A percentile compares a stretch with the other conserved stretches of the same genome.
Evolutionary conservation across 176 grass and related monocot genomes (phyloP).

Genomic region (Rhipidocladum racemiflorum): DNA sequence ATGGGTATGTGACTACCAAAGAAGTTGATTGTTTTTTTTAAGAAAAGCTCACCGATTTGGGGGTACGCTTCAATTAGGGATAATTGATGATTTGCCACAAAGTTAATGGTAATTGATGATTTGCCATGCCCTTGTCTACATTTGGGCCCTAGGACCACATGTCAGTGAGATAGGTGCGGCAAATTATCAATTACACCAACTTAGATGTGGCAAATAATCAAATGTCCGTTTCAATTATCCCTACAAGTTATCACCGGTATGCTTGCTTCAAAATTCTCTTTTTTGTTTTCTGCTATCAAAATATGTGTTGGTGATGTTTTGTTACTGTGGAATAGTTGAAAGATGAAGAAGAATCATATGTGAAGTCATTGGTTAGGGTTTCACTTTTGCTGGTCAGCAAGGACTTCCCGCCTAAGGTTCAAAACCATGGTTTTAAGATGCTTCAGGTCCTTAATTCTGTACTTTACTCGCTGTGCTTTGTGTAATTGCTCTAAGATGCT

Average conservation of each 20-base stretch:
- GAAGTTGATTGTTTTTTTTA: background rate
- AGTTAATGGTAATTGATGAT: too few species aligned
- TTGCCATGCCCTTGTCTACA: too few species aligned
- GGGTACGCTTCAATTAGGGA: too few species aligned
- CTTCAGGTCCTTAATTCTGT: constrained; percentile 1
- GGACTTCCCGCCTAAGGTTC: background rate
- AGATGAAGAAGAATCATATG: background rate
- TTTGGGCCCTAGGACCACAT: too few species aligned
- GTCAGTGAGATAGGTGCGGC: too few species aligned
- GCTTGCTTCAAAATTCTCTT: too few species aligned
- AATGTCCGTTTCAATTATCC: too few species aligned
- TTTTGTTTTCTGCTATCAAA: background rate
- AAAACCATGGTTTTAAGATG: constrained; percentile 1
- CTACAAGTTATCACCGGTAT: too few species aligned
- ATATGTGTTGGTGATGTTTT: background rate
- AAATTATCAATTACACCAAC: too few species aligned
- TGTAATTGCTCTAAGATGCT: background rate
- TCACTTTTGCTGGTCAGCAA: constrained; percentile 3
- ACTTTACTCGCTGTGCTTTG: background rate
- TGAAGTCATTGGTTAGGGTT: background rate
- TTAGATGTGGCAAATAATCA: too few species aligned
- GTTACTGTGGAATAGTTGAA: background rate
- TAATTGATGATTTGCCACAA: too few species aligned
- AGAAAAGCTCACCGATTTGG: background rate
- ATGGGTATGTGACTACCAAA: too few species aligned